Percentiles rank a stretch among this genome's conserved stretches.
Conservation (phyloP, 257 asterid species). For the Solanum megistacrolobum region DNA sequence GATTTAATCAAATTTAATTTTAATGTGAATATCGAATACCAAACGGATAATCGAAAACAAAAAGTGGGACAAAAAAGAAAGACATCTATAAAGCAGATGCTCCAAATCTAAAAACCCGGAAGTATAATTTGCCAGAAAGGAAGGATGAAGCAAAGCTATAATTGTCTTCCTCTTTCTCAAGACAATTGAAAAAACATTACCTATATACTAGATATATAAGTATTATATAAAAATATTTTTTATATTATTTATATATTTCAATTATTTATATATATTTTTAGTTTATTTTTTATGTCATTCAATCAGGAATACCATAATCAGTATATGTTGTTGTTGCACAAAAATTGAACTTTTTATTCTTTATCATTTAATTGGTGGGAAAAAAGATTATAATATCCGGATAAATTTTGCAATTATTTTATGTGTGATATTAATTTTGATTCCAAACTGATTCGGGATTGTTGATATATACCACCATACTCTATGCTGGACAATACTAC, state of each 20-base stretch:
- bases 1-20: too few relatives aligned
- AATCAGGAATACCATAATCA: background rate
- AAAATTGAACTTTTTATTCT: background rate
- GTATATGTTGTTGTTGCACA: background rate
- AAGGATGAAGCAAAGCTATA: background rate
- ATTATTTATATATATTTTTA: background rate
- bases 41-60: background rate
- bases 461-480: background rate
- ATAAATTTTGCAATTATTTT: background rate
- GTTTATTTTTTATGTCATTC: background rate
- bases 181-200: background rate
- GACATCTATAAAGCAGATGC: background rate
- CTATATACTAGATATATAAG: background rate
- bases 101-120: slow-evolving; percentile 8
- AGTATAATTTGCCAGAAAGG: slow-evolving; percentile 8
- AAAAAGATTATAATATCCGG: background rate
- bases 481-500: background rate
- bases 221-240: background rate
- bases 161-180: background rate
- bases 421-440: background rate
- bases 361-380: background rate
- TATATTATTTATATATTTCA: background rate
- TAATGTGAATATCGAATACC: background rate
- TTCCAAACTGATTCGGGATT: background rate
- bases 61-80: background rate